Percentiles rank a stretch among this genome's conserved stretches.
Evolutionary conservation across 1,284 basidiomycete species (phyloP).

Genomic region (Leccinum subspadiceum): DNA sequence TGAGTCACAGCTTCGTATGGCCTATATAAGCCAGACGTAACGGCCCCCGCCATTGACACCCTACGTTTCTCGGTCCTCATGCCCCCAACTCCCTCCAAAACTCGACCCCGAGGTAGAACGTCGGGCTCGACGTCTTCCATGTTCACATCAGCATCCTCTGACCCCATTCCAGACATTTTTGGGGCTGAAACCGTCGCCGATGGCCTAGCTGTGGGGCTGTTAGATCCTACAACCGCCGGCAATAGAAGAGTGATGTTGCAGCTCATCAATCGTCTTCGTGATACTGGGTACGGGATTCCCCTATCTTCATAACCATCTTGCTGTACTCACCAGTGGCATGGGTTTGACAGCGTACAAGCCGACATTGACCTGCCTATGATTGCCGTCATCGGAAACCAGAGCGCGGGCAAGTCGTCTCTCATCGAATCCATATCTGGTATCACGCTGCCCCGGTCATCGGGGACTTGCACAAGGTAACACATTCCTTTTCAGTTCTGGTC

Average conservation of each 20-base stretch:
- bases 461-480: constrained; percentile 63
- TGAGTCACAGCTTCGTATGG: background rate
- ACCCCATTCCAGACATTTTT: background rate
- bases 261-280: background rate
- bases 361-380: constrained; percentile 72
- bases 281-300: constrained; percentile 47
- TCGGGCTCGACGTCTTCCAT: background rate
- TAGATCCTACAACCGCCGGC: constrained; percentile 19
- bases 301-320: background rate
- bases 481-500: accelerated
- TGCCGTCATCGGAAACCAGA: constrained; percentile 65
- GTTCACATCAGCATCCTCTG: background rate
- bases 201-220: constrained; percentile 41
- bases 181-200: background rate
- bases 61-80: background rate
- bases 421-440: constrained; percentile 75
- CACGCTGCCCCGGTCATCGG: constrained; percentile 60
- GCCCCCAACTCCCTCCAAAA: background rate
- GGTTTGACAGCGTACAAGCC: constrained; percentile 48
- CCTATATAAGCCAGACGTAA: background rate
- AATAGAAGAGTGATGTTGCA: background rate
- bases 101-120: background rate
- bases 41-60: background rate
- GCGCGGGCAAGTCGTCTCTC: constrained; percentile 71
- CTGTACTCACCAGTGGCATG: background rate